These are phyloP conservation scores for Suhomyces taliae DNA, from an alignment of 1,139 yeast species.

Conservation along the genomic window DNA sequence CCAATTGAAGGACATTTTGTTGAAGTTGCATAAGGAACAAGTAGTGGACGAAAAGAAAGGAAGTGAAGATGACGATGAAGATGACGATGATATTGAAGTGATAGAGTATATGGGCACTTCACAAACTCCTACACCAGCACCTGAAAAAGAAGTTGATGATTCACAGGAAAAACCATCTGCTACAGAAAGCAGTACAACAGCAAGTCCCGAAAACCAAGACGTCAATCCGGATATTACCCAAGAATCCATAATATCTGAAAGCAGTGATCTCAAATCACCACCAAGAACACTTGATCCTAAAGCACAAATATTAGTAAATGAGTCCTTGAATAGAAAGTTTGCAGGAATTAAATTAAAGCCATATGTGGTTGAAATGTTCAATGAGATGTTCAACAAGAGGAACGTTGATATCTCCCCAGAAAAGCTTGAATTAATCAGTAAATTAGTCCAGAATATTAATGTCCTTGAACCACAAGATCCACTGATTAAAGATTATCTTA, in stretches of 20 bases:
- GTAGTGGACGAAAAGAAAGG: neutral
- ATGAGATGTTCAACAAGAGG: conserved; percentile 10
- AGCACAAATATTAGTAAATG: conserved; percentile 5
- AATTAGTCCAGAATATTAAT: conserved; percentile 2
- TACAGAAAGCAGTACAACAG: neutral
- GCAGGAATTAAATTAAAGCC: conserved; percentile 1
- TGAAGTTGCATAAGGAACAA: conserved; percentile 25
- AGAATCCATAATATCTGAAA: neutral
- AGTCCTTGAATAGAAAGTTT: conserved; percentile 6
- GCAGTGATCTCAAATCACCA: neutral
- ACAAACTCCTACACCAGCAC: conserved; percentile 4
- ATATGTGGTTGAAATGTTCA: conserved; percentile 7
- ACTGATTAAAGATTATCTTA: neutral
- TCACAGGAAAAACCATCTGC: neutral
- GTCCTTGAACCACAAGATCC: conserved; percentile 3
- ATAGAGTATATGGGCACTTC: conserved; percentile 8
- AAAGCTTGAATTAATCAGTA: conserved; percentile 2
- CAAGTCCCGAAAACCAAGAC: neutral
- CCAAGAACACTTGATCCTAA: conserved; percentile 12
- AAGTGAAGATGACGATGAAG: conserved; percentile 6
- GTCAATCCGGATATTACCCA: neutral
- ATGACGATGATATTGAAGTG: conserved; percentile 16
- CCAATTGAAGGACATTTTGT: conserved; percentile 28
- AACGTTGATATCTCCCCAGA: conserved; percentile 7
- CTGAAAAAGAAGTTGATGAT: neutral